phyloP scores from a whole-genome alignment of 73 alveolate species.

The Paramecium sexaurelia region DNA sequence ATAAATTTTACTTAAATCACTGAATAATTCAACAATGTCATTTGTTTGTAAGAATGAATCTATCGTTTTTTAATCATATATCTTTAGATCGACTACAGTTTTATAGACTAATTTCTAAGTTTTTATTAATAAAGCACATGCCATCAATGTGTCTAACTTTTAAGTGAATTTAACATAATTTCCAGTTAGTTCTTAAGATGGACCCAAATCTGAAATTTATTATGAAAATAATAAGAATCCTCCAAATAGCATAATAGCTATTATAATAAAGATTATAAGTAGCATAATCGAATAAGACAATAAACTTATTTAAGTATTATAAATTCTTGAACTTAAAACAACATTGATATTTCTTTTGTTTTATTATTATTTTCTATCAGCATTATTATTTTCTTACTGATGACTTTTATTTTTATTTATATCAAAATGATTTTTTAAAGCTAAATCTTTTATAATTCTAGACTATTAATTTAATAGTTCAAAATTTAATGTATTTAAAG shows the following conservation, averaged over 20 bases:
- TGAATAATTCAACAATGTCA: not conserved
- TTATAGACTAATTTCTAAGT: not conserved
- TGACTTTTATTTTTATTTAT: not conserved
- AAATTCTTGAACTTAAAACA: not conserved
- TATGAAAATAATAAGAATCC: not conserved
- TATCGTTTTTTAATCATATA: not conserved
- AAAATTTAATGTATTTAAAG: not conserved
- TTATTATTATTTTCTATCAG: not conserved
- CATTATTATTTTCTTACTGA: not conserved
- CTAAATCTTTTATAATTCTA: not conserved
- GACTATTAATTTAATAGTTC: not conserved
- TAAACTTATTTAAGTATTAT: not conserved
- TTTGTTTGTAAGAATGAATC: not conserved
- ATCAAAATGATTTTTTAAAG: not conserved
- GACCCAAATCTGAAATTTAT: not conserved
- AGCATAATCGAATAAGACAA: not conserved
- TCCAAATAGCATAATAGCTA: not conserved
- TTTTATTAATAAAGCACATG: not conserved
- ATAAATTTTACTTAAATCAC: not conserved
- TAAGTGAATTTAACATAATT: not conserved
- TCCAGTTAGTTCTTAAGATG: not conserved
- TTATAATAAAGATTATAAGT: not conserved
- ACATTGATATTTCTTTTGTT: not conserved
- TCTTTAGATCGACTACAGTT: not conserved
- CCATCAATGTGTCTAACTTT: not conserved